A percentile compares a stretch with the other conserved stretches of the same genome.
Conservation (phyloP, 306 rosid species). For the Mucuna pruriens region DNA sequence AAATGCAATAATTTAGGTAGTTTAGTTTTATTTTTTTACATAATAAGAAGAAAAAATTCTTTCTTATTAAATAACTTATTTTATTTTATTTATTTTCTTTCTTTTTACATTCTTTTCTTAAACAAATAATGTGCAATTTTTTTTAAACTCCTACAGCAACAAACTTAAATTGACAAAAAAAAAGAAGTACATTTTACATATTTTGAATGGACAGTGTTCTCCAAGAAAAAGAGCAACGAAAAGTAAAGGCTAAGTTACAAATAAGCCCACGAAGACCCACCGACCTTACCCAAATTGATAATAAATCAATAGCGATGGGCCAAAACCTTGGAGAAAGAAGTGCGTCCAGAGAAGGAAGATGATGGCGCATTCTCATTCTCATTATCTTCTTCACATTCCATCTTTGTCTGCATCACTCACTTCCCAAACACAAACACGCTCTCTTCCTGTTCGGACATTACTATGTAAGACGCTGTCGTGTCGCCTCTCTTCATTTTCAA, state of each 20-base stretch:
- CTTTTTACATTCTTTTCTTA: no score
- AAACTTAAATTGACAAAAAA: neutral
- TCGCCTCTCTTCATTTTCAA: conserved; percentile 43
- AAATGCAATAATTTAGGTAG: no score
- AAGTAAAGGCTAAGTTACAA: neutral
- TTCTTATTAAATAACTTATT: no score
- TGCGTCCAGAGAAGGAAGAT: conserved; percentile 18
- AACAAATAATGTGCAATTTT: no score
- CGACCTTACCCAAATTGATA: no score
- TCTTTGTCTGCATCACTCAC: conserved; percentile 36
- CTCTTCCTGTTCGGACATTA: conserved; percentile 32
- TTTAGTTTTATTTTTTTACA: no score
- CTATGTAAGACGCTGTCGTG: conserved; percentile 43
- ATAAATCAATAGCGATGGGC: neutral
- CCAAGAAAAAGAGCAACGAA: no score
- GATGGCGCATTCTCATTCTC: conserved; percentile 50
- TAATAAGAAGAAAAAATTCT: no score
- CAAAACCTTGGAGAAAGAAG: neutral
- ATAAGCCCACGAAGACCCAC: neutral
- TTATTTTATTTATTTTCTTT: no score
- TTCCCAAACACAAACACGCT: neutral
- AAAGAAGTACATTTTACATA: neutral
- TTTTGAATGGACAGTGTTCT: neutral
- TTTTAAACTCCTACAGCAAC: neutral
- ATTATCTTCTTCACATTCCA: conserved; percentile 45